Conservation (phyloP, 1,139 yeast genomes). For the Pichia sp. region DNA sequence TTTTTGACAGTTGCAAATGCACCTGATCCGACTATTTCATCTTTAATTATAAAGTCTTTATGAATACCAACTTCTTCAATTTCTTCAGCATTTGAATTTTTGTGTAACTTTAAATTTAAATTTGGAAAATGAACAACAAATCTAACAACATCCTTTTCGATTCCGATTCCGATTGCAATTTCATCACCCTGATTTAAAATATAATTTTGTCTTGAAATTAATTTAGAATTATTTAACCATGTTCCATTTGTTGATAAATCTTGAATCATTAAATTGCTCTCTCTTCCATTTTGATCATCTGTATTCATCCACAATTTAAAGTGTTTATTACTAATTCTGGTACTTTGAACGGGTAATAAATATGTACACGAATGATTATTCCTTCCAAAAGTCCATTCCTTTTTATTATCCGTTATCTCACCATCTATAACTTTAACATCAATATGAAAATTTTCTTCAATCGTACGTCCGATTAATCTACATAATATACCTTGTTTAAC, state of each 20-base stretch:
- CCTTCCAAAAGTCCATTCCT: slow-evolving; percentile 76
- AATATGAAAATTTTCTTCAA: slow-evolving; percentile 22
- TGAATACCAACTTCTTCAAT: slow-evolving; percentile 41
- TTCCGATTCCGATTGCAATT: slow-evolving; percentile 84
- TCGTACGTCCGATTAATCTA: slow-evolving; percentile 55
- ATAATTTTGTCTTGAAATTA: slow-evolving; percentile 76
- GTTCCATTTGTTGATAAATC: slow-evolving; percentile 89
- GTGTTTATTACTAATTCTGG: slow-evolving; percentile 72
- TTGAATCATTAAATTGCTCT: slow-evolving; percentile 45
- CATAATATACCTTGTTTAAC: slow-evolving; percentile 40
- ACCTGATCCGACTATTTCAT: slow-evolving; percentile 88
- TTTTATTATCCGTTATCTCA: slow-evolving; percentile 29
- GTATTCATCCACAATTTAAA: slow-evolving; percentile 59
- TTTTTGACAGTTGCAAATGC: slow-evolving; percentile 95
- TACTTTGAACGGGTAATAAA: slow-evolving; percentile 49
- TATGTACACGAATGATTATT: slow-evolving; percentile 54
- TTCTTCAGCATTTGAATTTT: neutral
- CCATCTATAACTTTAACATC: slow-evolving; percentile 29
- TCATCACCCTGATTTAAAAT: slow-evolving; percentile 89
- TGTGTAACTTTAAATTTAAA: slow-evolving; percentile 15
- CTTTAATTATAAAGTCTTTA: slow-evolving; percentile 69
- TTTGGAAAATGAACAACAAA: slow-evolving; percentile 60
- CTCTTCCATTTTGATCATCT: slow-evolving; percentile 6
- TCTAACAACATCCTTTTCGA: slow-evolving; percentile 65
- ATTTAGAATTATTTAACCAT: slow-evolving; percentile 62